These are phyloP conservation scores for Alternaria sp. DNA, from an alignment of 2,329 filamentous ascomycete genomes.

Conservation along the genomic window DNA sequence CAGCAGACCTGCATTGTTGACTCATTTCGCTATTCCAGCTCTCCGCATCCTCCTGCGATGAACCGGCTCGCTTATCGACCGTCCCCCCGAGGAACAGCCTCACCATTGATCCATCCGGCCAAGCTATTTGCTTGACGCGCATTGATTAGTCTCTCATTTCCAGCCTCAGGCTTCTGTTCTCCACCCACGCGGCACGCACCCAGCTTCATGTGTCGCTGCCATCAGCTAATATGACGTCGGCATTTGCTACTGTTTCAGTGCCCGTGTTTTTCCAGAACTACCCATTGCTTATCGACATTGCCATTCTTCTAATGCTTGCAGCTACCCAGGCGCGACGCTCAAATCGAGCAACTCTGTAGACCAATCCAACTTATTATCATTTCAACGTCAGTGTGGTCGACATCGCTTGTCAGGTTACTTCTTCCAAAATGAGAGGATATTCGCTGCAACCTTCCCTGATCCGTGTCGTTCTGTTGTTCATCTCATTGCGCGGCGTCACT, in stretches of 20 bases:
- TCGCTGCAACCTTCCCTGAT: neutral
- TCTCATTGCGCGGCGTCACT: neutral
- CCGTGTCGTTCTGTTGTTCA: neutral
- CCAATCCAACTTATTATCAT: neutral
- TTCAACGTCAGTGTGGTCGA: neutral
- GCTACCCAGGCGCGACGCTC: neutral
- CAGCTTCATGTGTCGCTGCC: constrained; percentile 6
- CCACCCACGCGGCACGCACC: neutral
- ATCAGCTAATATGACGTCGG: constrained; percentile 3
- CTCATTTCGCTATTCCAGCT: neutral
- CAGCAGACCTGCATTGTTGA: constrained; percentile 5
- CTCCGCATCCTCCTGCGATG: neutral
- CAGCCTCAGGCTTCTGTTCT: neutral
- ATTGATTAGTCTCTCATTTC: constrained; percentile 23
- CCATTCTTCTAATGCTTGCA: neutral
- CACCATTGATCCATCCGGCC: constrained; percentile 14
- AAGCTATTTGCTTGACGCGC: constrained; percentile 19
- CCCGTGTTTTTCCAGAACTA: constrained; percentile 6
- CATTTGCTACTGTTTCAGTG: constrained; percentile 1
- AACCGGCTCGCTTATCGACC: constrained; percentile 21
- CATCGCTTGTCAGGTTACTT: neutral
- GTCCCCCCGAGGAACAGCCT: constrained; percentile 15
- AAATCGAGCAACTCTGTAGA: neutral
- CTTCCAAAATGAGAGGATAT: neutral
- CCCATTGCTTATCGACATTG: neutral